Evolutionary conservation across 495 filamentous ascomycete genomes (phyloP), one percentile per base, ranked within the genome.

Genomic region (Penicillium malachiteum): DNA sequence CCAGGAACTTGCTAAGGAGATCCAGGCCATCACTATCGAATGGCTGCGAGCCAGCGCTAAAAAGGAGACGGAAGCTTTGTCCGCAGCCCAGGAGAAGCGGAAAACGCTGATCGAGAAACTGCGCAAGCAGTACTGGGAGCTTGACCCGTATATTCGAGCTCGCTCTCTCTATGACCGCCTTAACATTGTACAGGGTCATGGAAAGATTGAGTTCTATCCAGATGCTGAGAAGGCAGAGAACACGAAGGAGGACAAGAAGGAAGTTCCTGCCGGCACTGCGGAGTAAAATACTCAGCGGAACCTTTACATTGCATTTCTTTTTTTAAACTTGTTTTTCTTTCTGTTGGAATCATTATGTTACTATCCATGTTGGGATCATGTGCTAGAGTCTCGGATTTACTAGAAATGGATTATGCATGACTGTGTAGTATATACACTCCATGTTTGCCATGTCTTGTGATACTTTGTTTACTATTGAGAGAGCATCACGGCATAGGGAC

Each of bases 121-220:
- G 55, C 76, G 82, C 32, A 77, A 78, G 35, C 88, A 90, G 50
- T 97, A 98, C 71, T 98, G 95, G 94, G 58, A 75, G 10, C 63
- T 92, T 7, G 90, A 94, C 66, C 87, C 87, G 0, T 91, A 92
- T 66, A 48, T 92, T 18, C 78, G 91, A 13, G 85, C 88, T 39
- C 78, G 85, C 60, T 86, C 84, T 10, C 70, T 84, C 18, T 95
- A 95, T 58, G 91, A 96, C 65, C 78, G 91, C 56, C 76, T 79
- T 9, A 85, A 90, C 1, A 77, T 94, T 55, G 74, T 96, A 41
- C 66, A 81, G 52, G 72, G 79, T 1, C 84, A 77, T 31, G 91
- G 91, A 1, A 77, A 76, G 64, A 71, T 93, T 33, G 69, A 89
- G 11, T 90, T 87, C 66, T 93, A 92, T 55, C 81, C 83, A 0